These are phyloP conservation scores for Rutidosis leptorrhynchoides DNA, from an alignment of 129 eudicot species.

Conservation along the genomic window DNA sequence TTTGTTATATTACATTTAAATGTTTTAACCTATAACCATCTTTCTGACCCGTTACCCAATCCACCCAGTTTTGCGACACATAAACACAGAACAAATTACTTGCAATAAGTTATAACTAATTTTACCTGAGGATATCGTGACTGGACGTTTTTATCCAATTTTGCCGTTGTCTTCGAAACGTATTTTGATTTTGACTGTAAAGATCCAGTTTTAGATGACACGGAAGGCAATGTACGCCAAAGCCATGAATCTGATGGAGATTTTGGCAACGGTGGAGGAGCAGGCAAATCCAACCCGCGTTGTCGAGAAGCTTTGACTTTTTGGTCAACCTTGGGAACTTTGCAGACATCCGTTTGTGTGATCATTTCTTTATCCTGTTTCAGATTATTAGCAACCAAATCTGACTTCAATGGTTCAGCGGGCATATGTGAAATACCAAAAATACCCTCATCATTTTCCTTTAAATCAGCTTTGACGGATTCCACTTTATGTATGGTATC, in stretches of 20 bases:
- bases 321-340: conserved; percentile 20
- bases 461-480: conserved; percentile 18
- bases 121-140: conserved; percentile 38
- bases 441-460: conserved; percentile 23
- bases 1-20: background rate
- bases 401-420: conserved; percentile 14
- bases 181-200: conserved; percentile 29
- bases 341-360: conserved; percentile 11
- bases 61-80: background rate
- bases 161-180: conserved; percentile 30
- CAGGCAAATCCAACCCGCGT: conserved; percentile 30
- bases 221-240: conserved; percentile 71
- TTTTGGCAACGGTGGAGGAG: conserved; percentile 68
- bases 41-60: conserved; percentile 4
- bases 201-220: conserved; percentile 36
- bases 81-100: background rate
- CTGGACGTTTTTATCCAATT: conserved; percentile 37
- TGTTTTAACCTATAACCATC: background rate
- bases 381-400: conserved; percentile 21
- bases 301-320: conserved; percentile 19
- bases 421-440: conserved; percentile 25
- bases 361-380: conserved; percentile 24
- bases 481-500: conserved; percentile 49
- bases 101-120: background rate
- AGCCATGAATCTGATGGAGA: conserved; percentile 99